Evolutionary conservation across 1,284 basidiomycete species (phyloP), one percentile per base, ranked within the genome.

Genomic region (Chalciporus piperatoides): DNA sequence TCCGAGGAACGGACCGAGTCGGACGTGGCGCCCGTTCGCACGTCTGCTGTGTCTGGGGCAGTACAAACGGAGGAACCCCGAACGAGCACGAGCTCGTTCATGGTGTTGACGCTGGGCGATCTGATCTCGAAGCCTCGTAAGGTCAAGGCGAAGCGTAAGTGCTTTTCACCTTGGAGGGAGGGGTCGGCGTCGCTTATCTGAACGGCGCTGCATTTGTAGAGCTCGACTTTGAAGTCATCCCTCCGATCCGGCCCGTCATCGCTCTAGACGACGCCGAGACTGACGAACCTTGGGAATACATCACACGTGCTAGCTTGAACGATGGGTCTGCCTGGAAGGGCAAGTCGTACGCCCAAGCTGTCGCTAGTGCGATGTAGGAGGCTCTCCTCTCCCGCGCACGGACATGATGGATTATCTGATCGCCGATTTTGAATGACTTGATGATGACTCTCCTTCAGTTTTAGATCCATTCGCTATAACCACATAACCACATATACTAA

Each of bases 281-380:
- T 6, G 71, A 76, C 46, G 75, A 77, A 43, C 64, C 73, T 17
- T 77, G 75, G 75, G 75, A 77, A 51, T 69, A 72, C 55, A 54
- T 77, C 43, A 67, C 68, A 40, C 65, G 65, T 23, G 68, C 68
- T 24, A 64, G 64, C 41, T 5, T 67, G 17, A 64, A 68, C 44
- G 68, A 68, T 28, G 69, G 70, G 15, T 62, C 68, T 44, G 62
- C 65, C 52, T 68, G 67, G 65, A 63, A 59, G 63, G 61, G 61
- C 47, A 62, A 67, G 46, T 75, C 74, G n/a, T 76, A 76, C 52
- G 74, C 74, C 9, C 67, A 75, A 55, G 65, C 69, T 8, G 69
- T 64, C 46, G 67, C 65, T 19, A 54, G 53, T 38, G 56, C 60
- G 28, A 56, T 69, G 53, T 65, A 38, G 45, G 49, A 36, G 25